Base-by-base conservation (phyloP, 306 rosid species). In the Cotoneaster glaucophyllus region DNA sequence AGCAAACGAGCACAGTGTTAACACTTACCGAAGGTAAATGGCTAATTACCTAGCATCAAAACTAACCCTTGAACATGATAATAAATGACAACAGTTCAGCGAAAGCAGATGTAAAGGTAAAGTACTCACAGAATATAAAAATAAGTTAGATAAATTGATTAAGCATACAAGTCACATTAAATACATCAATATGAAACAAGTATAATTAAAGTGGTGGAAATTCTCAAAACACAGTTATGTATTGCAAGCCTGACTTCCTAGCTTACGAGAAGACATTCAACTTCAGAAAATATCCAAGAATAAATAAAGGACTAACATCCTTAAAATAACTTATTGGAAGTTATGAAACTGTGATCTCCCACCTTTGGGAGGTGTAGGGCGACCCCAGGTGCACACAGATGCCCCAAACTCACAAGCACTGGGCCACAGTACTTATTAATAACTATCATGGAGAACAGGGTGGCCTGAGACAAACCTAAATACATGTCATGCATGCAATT, bases 1-100 rank as follows among this genome's bases (percentile, higher is more conserved):
- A 78, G 52, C 70, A 11, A 7, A 66, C 34, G 73, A 68, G 75
- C 72, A 66, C n/a, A 57, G 21, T 31, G 67, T n/a, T 32, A 85
- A 64, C 43, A 44, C 19, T 64, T 61, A 78, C 68, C 71, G 18
- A 62, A 3, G 53, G 70, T 41, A 69, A 61, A 73, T 29, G 64
- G 72, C 17, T 3, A 4, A 34, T 5, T 56, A 5, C 45, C 67
- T n/a, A 13, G 22, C 41, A 70, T 39, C 69, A 17, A 25, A 58
- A 69, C n/a, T 41, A 43, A 79, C 21, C 22, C 13, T 25, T 24
- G 37, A 73, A 39, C 31, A 41, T 8, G 14, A 43, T 41, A 22
- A 45, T n/a, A 6, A 25, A 74, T 19, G 21, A 15, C 61, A 72
- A 59, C 34, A 69, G 58, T 50, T 24, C 8, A 63, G 28, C 45